Evolutionary conservation across 148 eudicot species (phyloP).

Genomic region (Limonium bicolor): DNA sequence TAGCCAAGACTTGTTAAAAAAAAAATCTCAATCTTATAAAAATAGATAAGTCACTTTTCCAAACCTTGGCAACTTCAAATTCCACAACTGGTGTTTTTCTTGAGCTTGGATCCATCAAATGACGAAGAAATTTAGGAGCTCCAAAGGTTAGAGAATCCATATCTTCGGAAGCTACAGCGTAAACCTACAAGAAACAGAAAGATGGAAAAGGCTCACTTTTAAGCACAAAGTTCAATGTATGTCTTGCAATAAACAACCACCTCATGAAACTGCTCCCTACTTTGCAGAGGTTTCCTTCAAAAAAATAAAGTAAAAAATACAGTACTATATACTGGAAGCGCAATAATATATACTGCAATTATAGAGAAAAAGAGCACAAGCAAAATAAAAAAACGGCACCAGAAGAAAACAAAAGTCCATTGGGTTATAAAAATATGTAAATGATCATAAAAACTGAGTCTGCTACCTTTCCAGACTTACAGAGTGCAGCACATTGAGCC

Average conservation of each 20-base stretch:
- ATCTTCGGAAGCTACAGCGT: conserved; percentile 97
- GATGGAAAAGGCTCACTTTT: too few relatives aligned
- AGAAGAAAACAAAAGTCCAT: neutral
- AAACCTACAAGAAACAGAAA: too few relatives aligned
- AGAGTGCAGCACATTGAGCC: conserved; percentile 94
- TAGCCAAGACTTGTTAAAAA: neutral
- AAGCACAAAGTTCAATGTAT: too few relatives aligned
- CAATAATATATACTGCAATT: too few relatives aligned
- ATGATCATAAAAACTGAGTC: neutral
- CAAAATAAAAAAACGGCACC: too few relatives aligned
- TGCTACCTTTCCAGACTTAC: conserved; percentile 84
- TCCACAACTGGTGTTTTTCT: conserved; percentile 96
- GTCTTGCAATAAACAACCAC: too few relatives aligned
- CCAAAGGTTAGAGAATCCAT: conserved; percentile 99
- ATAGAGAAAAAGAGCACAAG: too few relatives aligned
- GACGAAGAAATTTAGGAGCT: conserved; percentile 88
- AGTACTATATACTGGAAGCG: too few relatives aligned
- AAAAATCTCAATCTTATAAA: neutral
- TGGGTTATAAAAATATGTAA: too few relatives aligned
- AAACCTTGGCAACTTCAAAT: conserved; percentile 88
- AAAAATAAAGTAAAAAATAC: too few relatives aligned
- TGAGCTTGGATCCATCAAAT: conserved; percentile 97
- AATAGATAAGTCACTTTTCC: neutral
- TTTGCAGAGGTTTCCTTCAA: too few relatives aligned
- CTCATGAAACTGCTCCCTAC: too few relatives aligned